Evolutionary conservation across 805 yeast species (phyloP).

Genomic region (Limtongia smithiae): DNA sequence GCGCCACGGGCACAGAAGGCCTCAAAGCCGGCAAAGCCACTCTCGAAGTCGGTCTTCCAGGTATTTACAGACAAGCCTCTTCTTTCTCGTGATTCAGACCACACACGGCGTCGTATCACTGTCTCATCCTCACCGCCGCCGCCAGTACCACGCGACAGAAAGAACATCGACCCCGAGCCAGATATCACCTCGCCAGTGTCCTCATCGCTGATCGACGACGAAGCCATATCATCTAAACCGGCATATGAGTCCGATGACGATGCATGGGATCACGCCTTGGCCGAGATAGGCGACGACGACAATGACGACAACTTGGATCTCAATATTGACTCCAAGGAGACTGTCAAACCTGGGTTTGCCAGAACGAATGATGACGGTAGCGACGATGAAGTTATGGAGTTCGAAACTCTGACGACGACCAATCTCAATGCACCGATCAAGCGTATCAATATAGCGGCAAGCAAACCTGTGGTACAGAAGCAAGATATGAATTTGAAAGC

Average conservation of each 20-base stretch:
- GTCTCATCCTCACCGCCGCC: no score
- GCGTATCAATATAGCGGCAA: conserved; percentile 18
- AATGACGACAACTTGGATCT: no score
- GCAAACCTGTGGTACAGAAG: conserved; percentile 3
- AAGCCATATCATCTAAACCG: background rate
- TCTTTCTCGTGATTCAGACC: no score
- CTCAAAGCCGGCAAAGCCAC: no score
- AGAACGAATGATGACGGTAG: conserved; percentile 9
- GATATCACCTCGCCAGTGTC: background rate
- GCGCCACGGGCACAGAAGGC: no score
- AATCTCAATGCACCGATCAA: background rate
- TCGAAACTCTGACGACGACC: conserved; percentile 14
- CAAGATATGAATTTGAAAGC: background rate
- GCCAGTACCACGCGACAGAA: no score
- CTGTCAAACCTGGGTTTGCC: background rate
- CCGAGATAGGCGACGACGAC: background rate
- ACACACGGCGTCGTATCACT: no score
- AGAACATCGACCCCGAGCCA: no score
- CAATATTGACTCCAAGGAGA: no score
- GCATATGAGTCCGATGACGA: conserved; percentile 14
- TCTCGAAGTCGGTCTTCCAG: no score
- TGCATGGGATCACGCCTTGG: conserved; percentile 9
- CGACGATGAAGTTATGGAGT: conserved; percentile 25
- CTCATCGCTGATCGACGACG: conserved; percentile 4
- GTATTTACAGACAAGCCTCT: no score